Base-by-base conservation (phyloP, 2,329 filamentous ascomycete species). In the Aurifilum marmelostoma region DNA sequence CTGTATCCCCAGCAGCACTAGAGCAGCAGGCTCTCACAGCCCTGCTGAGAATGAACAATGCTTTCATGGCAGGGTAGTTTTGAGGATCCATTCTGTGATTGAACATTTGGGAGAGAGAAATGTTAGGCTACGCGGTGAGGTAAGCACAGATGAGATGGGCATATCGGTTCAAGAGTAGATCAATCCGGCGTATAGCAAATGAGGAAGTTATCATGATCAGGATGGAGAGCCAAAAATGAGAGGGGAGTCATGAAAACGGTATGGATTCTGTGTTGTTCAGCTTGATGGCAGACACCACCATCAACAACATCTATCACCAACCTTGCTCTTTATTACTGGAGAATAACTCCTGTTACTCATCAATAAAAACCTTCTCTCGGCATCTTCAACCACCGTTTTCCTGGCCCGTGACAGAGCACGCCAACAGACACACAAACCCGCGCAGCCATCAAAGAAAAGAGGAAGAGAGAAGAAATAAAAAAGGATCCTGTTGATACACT, bases 321-420 rank as follows among this genome's bases (percentile, higher is more conserved):
- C 60, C 41, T 69, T 69, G 65, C 68, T 69, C 65, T 50, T 61
- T 56, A 59, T 69, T 69, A 69, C 52, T 63, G 54, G 43, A 63
- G 61, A 52, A 64, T 62, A 63, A 63, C 32, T 64, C 29, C 37
- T 47, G 65, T 41, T 60, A 58, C 50, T 41, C 32, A 50, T 62
- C 56, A 52, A 59, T 63, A 59, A 67, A 47, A n/a, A 47, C 34
- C 52, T 52, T 43, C 16, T 39, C 66, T 50, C 18, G 11, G 29
- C n/a, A 67, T 63, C 59, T 67, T 41, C 43, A 43, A 27, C 39
- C 65, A 43, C 47, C 27, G 27, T 61, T 41, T 41, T 62, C 60
- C 41, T 43, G 47, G 50, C 41, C 41, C 47, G 41, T 50, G 43
- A 60, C 37, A 65, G 60, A 56, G 58, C 54, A 52, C 24, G 39